Evolutionary conservation across 768 basidiomycete genomes (phyloP).

Genomic region (Grammothele lineata): DNA sequence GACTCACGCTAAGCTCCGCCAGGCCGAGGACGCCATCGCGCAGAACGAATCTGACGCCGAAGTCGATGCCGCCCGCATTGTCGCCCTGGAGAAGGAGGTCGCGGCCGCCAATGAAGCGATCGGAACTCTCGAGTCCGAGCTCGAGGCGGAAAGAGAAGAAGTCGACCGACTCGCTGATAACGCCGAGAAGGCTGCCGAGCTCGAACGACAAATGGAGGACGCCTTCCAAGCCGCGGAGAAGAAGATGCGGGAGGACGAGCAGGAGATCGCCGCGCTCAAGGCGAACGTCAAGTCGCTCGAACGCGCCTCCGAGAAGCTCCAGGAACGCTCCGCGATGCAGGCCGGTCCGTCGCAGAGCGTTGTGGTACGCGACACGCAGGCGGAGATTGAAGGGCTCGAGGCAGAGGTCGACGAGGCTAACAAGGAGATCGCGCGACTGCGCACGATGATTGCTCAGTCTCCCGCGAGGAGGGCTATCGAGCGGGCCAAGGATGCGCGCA

Average conservation of each 20-base stretch:
- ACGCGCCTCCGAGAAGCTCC: constrained; percentile 40
- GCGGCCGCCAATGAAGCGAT: constrained; percentile 42
- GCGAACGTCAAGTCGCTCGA: constrained; percentile 51
- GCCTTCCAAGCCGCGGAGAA: constrained; percentile 72
- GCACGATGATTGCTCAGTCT: constrained; percentile 63
- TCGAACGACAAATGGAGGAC: constrained; percentile 66
- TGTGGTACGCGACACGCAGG: constrained; percentile 37
- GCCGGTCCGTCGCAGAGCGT: constrained; percentile 20
- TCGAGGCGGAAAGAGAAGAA: constrained; percentile 45
- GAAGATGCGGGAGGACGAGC: constrained; percentile 63
- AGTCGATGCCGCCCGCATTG: constrained; percentile 47
- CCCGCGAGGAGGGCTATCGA: constrained; percentile 76
- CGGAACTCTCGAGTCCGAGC: constrained; percentile 38
- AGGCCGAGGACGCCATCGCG: constrained; percentile 44
- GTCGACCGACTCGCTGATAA: constrained; percentile 51
- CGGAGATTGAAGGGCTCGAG: constrained; percentile 64
- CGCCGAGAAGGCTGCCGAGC: constrained; percentile 46
- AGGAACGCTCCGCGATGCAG: constrained; percentile 24
- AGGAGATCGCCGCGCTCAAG: constrained; percentile 46
- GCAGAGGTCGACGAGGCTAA: constrained; percentile 74
- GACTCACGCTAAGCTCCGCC: constrained; percentile 35
- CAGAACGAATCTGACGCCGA: constrained; percentile 63
- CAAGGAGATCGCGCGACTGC: constrained; percentile 68
- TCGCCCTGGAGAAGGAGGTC: constrained; percentile 54
- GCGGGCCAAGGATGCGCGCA: constrained; percentile 68